A percentile compares a stretch with the other conserved stretches of the same genome.
Conservation (phyloP, 2,329 filamentous ascomycete genomes). For the Alternaria brassicicola region DNA sequence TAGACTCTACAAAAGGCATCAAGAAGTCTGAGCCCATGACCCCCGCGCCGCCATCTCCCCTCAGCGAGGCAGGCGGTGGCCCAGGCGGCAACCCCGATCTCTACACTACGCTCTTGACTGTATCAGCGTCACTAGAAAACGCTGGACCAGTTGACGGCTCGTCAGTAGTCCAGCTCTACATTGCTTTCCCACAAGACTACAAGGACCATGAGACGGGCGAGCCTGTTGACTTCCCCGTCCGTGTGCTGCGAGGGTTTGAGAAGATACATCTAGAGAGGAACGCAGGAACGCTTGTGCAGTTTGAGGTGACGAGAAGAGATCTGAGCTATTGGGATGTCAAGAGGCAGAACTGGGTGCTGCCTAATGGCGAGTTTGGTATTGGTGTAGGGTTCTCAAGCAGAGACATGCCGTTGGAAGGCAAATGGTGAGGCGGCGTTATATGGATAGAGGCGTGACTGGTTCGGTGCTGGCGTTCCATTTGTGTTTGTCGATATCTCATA, state of each 20-base stretch:
- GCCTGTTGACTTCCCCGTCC: conserved; percentile 62
- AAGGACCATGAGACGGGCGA: conserved; percentile 52
- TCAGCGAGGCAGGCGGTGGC: conserved; percentile 71
- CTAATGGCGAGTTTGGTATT: conserved; percentile 40
- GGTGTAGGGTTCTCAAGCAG: conserved; percentile 44
- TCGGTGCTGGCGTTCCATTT: background rate
- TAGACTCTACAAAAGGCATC: conserved; percentile 59
- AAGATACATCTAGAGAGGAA: conserved; percentile 47
- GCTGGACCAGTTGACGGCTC: conserved; percentile 62
- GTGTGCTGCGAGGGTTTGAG: conserved; percentile 52
- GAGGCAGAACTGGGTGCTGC: conserved; percentile 52
- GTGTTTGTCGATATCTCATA: background rate
- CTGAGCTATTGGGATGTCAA: conserved; percentile 51
- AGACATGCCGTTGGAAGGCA: conserved; percentile 39
- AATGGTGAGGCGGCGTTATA: conserved; percentile 27
- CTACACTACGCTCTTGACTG: conserved; percentile 62
- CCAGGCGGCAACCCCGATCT: conserved; percentile 72
- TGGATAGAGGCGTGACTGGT: conserved; percentile 1
- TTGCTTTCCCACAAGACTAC: conserved; percentile 55
- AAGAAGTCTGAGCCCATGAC: conserved; percentile 56
- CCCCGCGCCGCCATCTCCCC: conserved; percentile 59
- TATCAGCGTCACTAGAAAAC: conserved; percentile 64
- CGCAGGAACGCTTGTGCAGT: conserved; percentile 36
- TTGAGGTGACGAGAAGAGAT: conserved; percentile 50
- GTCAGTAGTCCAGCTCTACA: conserved; percentile 64